Base-by-base conservation (phyloP, 768 basidiomycete species). In the Lactifluus pinguis region DNA sequence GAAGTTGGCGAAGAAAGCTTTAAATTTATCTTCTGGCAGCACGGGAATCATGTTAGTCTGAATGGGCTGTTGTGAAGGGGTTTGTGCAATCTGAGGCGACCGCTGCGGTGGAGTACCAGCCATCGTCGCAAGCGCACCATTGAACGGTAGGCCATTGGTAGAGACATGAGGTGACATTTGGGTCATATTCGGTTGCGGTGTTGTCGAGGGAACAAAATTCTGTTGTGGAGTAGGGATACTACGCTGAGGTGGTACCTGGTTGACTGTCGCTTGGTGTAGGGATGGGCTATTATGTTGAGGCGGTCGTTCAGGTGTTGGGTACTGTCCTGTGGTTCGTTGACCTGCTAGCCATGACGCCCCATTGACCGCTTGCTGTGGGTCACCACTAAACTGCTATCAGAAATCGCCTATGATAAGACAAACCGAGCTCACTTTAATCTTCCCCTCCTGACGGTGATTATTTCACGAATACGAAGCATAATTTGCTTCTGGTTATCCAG, bases 151-250 rank as follows among this genome's bases (percentile, higher is more conserved):
- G 4, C 61, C 47, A 44, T 41, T 58, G 30, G 36, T 45, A 13
- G 61, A n/a, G 15, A 49, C 47, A 13, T 58, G 61, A 2, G 56
- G 39, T 8, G 61, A 42, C n/a, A 62, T 62, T 36, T 62, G 61
- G 3, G 56, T 19, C 17, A 62, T 30, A 49, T 62, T 62, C 6
- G 61, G 29, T 25, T 62, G 61, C 2, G 52, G 15, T 29, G 55
- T 45, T 19, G 54, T 21, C 1, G 56, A 49, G 25, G 60, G 38
- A 15, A 14, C 50, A 13, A 57, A 62, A 30, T 34, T 62, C 39
- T 62, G 61, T 21, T 62, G 61, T 2, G 56, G 56, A 38, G 61
- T 58, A 15, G 61, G 32, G 11, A 62, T 62, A 7, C 47, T 42
- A 17, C 52, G 56, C 21, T 53, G 61, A 19, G 61, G 56, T 3